Evolutionary conservation across 2,329 filamentous ascomycete species (phyloP).

Genomic region (Chrysosporium queenslandicum): DNA sequence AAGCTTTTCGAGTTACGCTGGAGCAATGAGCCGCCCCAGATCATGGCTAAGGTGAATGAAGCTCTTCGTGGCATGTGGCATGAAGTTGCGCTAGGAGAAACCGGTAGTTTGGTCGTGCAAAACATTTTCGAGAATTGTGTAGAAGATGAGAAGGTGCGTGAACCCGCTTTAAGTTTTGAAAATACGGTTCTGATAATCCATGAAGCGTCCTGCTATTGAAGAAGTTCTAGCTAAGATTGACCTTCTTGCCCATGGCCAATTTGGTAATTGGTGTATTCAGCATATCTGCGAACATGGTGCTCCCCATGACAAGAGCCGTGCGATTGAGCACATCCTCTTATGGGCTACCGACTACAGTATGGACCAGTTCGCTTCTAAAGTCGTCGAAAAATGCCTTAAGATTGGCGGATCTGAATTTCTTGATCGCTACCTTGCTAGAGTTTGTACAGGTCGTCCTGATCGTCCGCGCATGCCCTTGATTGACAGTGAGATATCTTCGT

Average conservation of each 20-base stretch:
- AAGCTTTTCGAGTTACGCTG: conserved; percentile 97
- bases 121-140: conserved; percentile 99
- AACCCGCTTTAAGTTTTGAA: too few relatives aligned
- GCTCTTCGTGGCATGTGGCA: conserved; percentile 96
- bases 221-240: conserved; percentile 93
- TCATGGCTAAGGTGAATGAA: conserved; percentile 98
- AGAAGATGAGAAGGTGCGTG: conserved; percentile 89
- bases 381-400: conserved; percentile 98
- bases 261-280: conserved; percentile 99
- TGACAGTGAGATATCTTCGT: conserved; percentile 52
- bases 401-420: conserved; percentile 87
- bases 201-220: conserved; percentile 89
- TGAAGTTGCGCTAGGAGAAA: conserved; percentile 92
- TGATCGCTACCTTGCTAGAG: conserved; percentile 80
- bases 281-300: conserved; percentile 96
- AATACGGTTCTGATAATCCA: conserved; percentile 13
- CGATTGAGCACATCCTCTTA: conserved; percentile 88
- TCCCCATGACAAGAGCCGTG: conserved; percentile 79
- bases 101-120: conserved; percentile 93
- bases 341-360: conserved; percentile 95
- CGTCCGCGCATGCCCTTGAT: conserved; percentile 93
- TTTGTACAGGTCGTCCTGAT: conserved; percentile 82
- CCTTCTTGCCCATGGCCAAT: conserved; percentile 92
- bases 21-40: conserved; percentile 87
- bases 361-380: conserved; percentile 98